Evolutionary conservation across 2,329 filamentous ascomycete species (phyloP).

Genomic region (Fusarium paranaense): DNA sequence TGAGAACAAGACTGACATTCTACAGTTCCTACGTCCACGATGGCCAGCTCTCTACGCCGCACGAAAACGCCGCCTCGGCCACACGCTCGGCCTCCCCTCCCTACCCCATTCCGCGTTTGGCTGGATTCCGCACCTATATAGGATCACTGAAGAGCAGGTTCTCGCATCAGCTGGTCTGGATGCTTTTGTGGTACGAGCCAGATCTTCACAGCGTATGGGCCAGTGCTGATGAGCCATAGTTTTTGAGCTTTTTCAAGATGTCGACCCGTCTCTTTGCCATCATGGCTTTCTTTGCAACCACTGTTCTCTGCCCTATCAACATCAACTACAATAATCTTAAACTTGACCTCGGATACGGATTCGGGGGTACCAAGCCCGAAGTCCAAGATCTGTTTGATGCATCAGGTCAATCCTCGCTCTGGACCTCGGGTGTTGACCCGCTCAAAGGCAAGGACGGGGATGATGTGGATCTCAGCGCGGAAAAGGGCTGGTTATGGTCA

Average conservation of each 20-base stretch:
- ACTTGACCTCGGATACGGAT: neutral
- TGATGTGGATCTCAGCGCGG: slow-evolving; percentile 50
- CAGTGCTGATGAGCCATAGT: slow-evolving; percentile 56
- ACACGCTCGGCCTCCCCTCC: slow-evolving; percentile 72
- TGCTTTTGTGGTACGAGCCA: slow-evolving; percentile 81
- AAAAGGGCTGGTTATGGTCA: slow-evolving; percentile 80
- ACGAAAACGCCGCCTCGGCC: slow-evolving; percentile 79
- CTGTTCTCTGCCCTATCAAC: slow-evolving; percentile 89
- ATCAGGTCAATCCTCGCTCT: slow-evolving; percentile 26
- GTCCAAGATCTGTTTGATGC: slow-evolving; percentile 8
- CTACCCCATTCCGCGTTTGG: slow-evolving; percentile 89
- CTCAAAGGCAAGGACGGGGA: slow-evolving; percentile 49
- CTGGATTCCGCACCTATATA: slow-evolving; percentile 90
- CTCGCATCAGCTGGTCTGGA: slow-evolving; percentile 91
- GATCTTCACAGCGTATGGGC: neutral
- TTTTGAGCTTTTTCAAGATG: slow-evolving; percentile 96
- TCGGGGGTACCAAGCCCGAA: neutral
- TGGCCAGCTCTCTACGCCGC: slow-evolving; percentile 94
- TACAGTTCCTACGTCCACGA: slow-evolving; percentile 83
- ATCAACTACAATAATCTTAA: slow-evolving; percentile 60
- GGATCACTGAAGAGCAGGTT: slow-evolving; percentile 88
- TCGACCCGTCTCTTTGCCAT: slow-evolving; percentile 84
- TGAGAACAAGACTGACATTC: neutral
- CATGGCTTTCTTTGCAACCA: slow-evolving; percentile 83
- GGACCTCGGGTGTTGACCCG: slow-evolving; percentile 22